Base-by-base conservation (phyloP, 805 yeast genomes). In the Candida verbasci region DNA sequence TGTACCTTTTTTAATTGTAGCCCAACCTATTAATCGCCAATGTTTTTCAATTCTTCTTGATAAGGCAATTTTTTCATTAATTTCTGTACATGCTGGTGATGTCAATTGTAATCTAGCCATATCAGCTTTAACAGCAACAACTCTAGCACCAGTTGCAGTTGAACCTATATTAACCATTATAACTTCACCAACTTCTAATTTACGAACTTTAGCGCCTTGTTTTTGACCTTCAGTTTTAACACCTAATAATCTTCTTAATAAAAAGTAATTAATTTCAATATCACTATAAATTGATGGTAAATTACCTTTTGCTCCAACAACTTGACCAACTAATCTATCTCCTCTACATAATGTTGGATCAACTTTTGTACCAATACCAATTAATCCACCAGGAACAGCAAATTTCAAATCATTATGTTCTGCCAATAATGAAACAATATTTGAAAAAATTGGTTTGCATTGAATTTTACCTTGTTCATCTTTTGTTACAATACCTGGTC, bases 21-120 rank as follows among this genome's bases (percentile, higher is more conserved):
- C 99, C 99, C 99, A 93, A 55, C 99, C 99, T 70, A 93, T 93
- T 62, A 93, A 76, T 77, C 99, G 93, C 96, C 97, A 93, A 67
- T 93, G 99, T 79, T 91, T 91, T 62, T 93, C 99, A 54, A 93
- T 93, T 78, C 98, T 89, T 77, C 99, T 86, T 30, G 97, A 88
- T 58, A 93, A 73, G 26, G 99, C 99, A 64, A 93, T 91, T 82
- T 93, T 91, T 72, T 93, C 99, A 50, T 94, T 86, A 35, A 91
- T 76, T 72, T 91, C 97, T 25, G 99, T 91, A 80, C 99, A 93
- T 33, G 97, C 98, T 39, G 99, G 98, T 32, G 96, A 82, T 32
- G 97, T 91, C 60, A 93, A 77, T 59, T 87, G 88, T 57, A 93
- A 76, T 76, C 96, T 86, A 31, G 98, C 98, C 96, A 94, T 87